Base-by-base conservation (phyloP, 345 rosid species). In the Euphorbia pulcherrima region DNA sequence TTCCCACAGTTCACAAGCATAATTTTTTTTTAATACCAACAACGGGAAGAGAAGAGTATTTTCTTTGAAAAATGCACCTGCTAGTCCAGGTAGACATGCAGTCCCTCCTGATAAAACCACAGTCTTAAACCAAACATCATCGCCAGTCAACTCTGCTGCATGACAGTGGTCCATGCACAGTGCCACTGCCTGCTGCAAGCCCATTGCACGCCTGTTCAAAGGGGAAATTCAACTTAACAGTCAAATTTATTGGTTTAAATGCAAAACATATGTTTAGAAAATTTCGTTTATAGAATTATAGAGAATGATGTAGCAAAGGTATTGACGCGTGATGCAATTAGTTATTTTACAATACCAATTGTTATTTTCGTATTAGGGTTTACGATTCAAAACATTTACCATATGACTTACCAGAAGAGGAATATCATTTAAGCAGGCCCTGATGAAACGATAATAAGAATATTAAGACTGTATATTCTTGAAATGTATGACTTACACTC, bases 151-250 rank as follows among this genome's bases (percentile, higher is more conserved):
- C 68, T 84, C 90, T 0, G 94, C 89, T 52, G 78, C 78, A 71
- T 86, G 83, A 72, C 97, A 90, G 77, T 93, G 97, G 65, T 93
- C 96, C 87, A 93, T 93, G 80, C 98, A 90, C 30, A 87, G 97
- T 56, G 91, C 83, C 53, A 93, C 86, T 14, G 94, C 98, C 76
- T 93, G 94, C 53, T 84, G 89, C 82, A 93, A 83, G 69, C 94
- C 84, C 98, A 92, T 92, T 14, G 90, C 79, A 27, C 67, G 81
- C 81, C 98, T 90, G 82, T 18, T 35, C 60, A 66, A 70, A 55
- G 57, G 56, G 39, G 68, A 41, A 73, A 20, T 67, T 23, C 4
- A 60, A 55, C 41, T 75, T 26, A 64, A 64, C 44, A 35, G 7
- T 39, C 26, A 41, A 20, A 39, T 16, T 9, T 40, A 17, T 6